Conservation (phyloP, 1,139 yeast species). For the Suhomyces guaymorum region DNA sequence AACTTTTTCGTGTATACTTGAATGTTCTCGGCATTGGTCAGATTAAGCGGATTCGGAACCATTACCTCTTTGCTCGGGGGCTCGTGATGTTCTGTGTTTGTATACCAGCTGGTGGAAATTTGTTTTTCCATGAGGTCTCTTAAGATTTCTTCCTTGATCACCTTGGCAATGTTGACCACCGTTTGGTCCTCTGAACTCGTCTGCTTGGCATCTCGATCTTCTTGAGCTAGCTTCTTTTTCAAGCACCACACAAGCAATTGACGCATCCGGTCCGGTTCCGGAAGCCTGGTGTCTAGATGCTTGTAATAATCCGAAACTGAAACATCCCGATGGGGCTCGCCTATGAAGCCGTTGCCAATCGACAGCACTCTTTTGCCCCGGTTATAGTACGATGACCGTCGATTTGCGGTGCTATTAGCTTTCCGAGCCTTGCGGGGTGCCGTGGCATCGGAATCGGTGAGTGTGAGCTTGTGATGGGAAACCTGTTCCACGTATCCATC, state of each 20-base stretch:
- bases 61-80: slow-evolving; percentile 24
- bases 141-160: slow-evolving; percentile 64
- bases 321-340: slow-evolving; percentile 67
- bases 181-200: slow-evolving; percentile 37
- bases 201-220: slow-evolving; percentile 31
- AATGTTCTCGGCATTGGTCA: slow-evolving; percentile 16
- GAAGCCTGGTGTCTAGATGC: slow-evolving; percentile 59
- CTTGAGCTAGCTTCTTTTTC: slow-evolving; percentile 47
- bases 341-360: slow-evolving; percentile 70
- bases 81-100: slow-evolving; percentile 30
- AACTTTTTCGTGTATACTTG: slow-evolving; percentile 37
- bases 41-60: slow-evolving; percentile 20
- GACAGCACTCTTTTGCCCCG: slow-evolving; percentile 77
- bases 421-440: slow-evolving; percentile 14
- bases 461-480: slow-evolving; percentile 27
- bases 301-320: slow-evolving; percentile 59
- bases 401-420: slow-evolving; percentile 19
- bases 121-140: slow-evolving; percentile 59
- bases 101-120: slow-evolving; percentile 70
- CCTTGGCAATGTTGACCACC: slow-evolving; percentile 56
- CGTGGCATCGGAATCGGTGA: slow-evolving; percentile 21
- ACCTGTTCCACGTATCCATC: slow-evolving; percentile 36
- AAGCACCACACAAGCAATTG: slow-evolving; percentile 72
- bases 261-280: slow-evolving; percentile 74
- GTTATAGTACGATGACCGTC: slow-evolving; percentile 53